These are phyloP conservation scores for Dactylis glomerata DNA, from an alignment of 176 grass and related monocot species.

Conservation along the genomic window DNA sequence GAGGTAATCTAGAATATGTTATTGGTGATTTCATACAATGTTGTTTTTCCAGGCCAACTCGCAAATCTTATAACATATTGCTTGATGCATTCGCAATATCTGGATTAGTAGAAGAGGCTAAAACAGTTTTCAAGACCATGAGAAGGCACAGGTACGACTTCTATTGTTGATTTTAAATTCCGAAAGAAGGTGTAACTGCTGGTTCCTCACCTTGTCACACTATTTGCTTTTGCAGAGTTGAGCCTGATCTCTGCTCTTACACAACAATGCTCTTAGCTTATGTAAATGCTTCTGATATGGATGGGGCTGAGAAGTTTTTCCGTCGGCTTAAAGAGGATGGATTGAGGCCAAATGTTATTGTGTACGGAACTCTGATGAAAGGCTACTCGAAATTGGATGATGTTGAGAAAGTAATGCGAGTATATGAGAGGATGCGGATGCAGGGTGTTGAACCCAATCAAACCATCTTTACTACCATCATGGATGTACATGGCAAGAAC, in stretches of 20 bases:
- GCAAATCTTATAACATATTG: constrained; percentile 95
- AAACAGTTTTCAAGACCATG: constrained; percentile 93
- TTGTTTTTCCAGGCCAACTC: constrained; percentile 61
- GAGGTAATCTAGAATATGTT: constrained; percentile 12
- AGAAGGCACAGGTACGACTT: constrained; percentile 67
- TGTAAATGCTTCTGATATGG: constrained; percentile 91
- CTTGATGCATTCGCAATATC: constrained; percentile 95
- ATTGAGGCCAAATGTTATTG: constrained; percentile 85
- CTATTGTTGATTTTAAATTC: not conserved
- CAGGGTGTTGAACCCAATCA: constrained; percentile 87
- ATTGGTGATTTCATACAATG: constrained; percentile 10
- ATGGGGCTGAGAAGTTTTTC: constrained; percentile 83
- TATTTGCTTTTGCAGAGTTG: constrained; percentile 45
- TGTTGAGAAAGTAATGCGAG: constrained; percentile 72
- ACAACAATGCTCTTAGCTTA: constrained; percentile 91
- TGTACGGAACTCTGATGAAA: constrained; percentile 96
- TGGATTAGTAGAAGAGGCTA: constrained; percentile 83
- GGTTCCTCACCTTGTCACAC: constrained; percentile 18
- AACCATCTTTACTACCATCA: constrained; percentile 84
- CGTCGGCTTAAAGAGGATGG: constrained; percentile 91
- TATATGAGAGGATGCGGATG: constrained; percentile 81
- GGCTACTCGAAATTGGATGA: constrained; percentile 85
- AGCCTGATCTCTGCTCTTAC: constrained; percentile 92
- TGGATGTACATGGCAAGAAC: constrained; percentile 82
- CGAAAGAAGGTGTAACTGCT: constrained; percentile 12